These are phyloP conservation scores for Alternaria infectoria DNA, from an alignment of 2,329 filamentous ascomycete species.

Conservation along the genomic window DNA sequence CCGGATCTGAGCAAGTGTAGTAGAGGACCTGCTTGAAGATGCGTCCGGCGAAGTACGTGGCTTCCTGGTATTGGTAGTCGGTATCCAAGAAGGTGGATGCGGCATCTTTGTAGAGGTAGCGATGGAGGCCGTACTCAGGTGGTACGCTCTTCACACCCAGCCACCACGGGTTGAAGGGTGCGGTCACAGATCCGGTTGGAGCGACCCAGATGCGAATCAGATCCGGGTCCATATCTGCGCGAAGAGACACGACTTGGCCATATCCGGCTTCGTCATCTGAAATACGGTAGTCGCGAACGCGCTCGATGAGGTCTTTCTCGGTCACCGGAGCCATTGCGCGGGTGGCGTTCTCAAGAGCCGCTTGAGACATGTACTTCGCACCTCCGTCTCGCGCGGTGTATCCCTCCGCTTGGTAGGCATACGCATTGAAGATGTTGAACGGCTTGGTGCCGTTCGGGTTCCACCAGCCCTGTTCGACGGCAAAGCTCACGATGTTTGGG, in stretches of 20 bases:
- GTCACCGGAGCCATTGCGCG: slow-evolving; percentile 56
- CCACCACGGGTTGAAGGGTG: slow-evolving; percentile 47
- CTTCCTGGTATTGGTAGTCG: slow-evolving; percentile 43
- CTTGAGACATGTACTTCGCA: slow-evolving; percentile 49
- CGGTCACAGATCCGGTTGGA: slow-evolving; percentile 43
- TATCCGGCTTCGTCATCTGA: slow-evolving; percentile 48
- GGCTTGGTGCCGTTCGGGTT: slow-evolving; percentile 37
- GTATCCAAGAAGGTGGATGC: slow-evolving; percentile 42
- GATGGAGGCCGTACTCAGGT: slow-evolving; percentile 43
- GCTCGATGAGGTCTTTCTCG: slow-evolving; percentile 56
- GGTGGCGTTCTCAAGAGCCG: slow-evolving; percentile 44
- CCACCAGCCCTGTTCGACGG: slow-evolving; percentile 46
- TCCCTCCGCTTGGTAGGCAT: slow-evolving; percentile 35
- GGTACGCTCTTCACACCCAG: slow-evolving; percentile 40
- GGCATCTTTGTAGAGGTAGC: slow-evolving; percentile 44
- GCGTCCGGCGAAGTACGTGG: slow-evolving; percentile 33
- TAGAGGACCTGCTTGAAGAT: slow-evolving; percentile 39
- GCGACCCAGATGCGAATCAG: slow-evolving; percentile 45
- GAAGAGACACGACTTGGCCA: slow-evolving; percentile 42
- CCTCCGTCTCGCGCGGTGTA: slow-evolving; percentile 44
- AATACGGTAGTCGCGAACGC: slow-evolving; percentile 46
- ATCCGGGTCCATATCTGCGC: slow-evolving; percentile 33
- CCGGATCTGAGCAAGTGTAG: slow-evolving; percentile 38
- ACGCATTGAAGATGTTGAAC: slow-evolving; percentile 48
- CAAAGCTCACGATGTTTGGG: slow-evolving; percentile 44